These are phyloP conservation scores for Entomortierella chlamydospora DNA, from an alignment of 192 early-diverging fungal species.

Conservation along the genomic window DNA sequence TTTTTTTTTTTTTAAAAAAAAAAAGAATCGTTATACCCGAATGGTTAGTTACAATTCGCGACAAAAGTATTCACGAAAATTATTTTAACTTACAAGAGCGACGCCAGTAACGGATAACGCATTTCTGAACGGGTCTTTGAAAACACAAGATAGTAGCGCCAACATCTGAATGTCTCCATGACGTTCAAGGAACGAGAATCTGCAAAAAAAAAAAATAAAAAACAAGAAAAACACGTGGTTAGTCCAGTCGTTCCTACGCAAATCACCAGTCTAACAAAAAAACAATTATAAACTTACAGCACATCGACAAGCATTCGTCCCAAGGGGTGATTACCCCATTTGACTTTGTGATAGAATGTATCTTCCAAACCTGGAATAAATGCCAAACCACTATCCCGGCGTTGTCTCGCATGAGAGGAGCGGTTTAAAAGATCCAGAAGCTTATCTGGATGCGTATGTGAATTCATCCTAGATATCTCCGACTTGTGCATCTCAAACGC, in stretches of 20 bases:
- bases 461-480: conserved; percentile 51
- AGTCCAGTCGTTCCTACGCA: not conserved
- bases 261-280: conserved; percentile 3
- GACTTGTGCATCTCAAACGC: conserved; percentile 43
- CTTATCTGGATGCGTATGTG: conserved; percentile 37
- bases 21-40: not conserved
- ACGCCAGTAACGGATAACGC: conserved; percentile 34
- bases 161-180: conserved; percentile 76
- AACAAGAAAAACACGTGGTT: not conserved
- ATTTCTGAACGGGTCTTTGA: conserved; percentile 58
- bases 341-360: conserved; percentile 57
- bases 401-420: conserved; percentile 49
- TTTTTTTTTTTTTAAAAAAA: conserved; percentile 7
- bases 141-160: conserved; percentile 73
- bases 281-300: conserved; percentile 56
- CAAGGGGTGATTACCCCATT: conserved; percentile 72
- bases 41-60: not conserved
- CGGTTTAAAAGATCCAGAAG: conserved; percentile 34
- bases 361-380: conserved; percentile 46
- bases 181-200: conserved; percentile 63
- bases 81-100: conserved; percentile 37
- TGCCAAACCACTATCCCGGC: conserved; percentile 55
- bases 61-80: no score
- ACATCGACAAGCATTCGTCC: conserved; percentile 63
- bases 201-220: conserved; percentile 1